Evolutionary conservation across 1,284 basidiomycete species (phyloP).

Genomic region (Naganishia cerealis): DNA sequence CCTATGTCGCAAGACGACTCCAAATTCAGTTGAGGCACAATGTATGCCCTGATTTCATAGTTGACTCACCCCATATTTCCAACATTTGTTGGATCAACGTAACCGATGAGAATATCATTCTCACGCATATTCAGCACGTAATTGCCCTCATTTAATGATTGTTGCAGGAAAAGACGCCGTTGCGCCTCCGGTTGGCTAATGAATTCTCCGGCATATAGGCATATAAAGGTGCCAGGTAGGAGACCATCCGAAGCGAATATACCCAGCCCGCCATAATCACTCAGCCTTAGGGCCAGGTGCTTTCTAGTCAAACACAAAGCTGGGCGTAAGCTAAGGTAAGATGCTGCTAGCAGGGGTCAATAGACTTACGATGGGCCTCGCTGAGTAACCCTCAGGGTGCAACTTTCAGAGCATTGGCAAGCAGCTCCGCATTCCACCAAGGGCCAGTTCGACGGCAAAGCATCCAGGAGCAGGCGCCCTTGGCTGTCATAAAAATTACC

Average conservation of each 20-base stretch:
- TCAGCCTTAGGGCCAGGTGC: neutral
- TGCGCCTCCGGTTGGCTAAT: constrained; percentile 19
- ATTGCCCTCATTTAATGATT: constrained; percentile 22
- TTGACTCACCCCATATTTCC: constrained; percentile 37
- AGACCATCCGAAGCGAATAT: constrained; percentile 13
- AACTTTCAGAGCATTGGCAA: constrained; percentile 29
- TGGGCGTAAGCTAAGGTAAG: neutral
- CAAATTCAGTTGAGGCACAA: neutral
- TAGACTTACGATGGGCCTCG: constrained; percentile 8
- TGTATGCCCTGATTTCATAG: neutral
- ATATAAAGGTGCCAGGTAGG: constrained; percentile 32
- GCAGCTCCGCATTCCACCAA: constrained; percentile 36
- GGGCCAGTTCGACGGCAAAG: constrained; percentile 33
- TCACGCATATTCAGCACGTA: constrained; percentile 33
- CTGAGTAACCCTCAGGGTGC: constrained; percentile 33
- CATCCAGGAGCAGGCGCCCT: constrained; percentile 17
- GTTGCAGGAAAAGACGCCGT: constrained; percentile 20
- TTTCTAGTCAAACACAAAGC: neutral
- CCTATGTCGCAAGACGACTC: neutral
- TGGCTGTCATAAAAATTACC: constrained; percentile 29
- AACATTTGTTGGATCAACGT: constrained; percentile 35
- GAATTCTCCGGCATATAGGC: constrained; percentile 37
- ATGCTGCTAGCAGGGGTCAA: neutral
- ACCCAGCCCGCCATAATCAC: constrained; percentile 5
- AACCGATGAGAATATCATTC: constrained; percentile 23